Base-by-base conservation (phyloP, 176 grass and related monocot genomes). In the Puccinellia tenuiflora region DNA sequence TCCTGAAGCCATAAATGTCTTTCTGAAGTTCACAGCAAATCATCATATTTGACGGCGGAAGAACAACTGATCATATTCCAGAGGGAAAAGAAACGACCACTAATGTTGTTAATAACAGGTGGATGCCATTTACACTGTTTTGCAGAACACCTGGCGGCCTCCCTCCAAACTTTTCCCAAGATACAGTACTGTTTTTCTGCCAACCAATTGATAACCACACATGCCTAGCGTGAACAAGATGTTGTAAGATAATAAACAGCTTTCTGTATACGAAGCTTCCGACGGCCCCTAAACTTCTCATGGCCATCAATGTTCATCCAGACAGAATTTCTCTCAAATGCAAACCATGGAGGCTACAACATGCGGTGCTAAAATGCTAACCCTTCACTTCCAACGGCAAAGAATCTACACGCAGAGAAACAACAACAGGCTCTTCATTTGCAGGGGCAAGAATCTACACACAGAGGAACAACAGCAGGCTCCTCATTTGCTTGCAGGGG, bases 41-140 rank as follows among this genome's bases (percentile, higher is more conserved):
- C 16, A 15, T 42, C 33, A 29, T 53, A 39, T 67, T 21, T 59
- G 33, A 64, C 10, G 42, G 9, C 2, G 5, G 4, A 42, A 68
- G 28, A 52, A 35, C 65, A 57, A n/a, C 39, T 1, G 0, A 43
- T 6, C 48, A 30, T 59, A 4, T 57, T 24, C 5, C 24, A 43
- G 11, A 28, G 31, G 72, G 31, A 9, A 66, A n/a, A 39, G 14
- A 73, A 75, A 39, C 17, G 5, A 66, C n/a, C 50, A 84, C n/a
- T 67, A 65, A 40, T 53, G 73, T 3, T 38, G 17, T 40, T 2
- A 54, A 66, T 18, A 76, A 52, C 21, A 74, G 37, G 28, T 48
- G 55, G 55, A 83, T 45, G n/a, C 45, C 24, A 84, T 77, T 77
- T 84, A 85, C 73, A 10, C 25, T 77, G 34, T 66, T 55, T 18